Evolutionary conservation across 371 early-diverging fungal species (phyloP).

Genomic region (Haplosporangium sp.): DNA sequence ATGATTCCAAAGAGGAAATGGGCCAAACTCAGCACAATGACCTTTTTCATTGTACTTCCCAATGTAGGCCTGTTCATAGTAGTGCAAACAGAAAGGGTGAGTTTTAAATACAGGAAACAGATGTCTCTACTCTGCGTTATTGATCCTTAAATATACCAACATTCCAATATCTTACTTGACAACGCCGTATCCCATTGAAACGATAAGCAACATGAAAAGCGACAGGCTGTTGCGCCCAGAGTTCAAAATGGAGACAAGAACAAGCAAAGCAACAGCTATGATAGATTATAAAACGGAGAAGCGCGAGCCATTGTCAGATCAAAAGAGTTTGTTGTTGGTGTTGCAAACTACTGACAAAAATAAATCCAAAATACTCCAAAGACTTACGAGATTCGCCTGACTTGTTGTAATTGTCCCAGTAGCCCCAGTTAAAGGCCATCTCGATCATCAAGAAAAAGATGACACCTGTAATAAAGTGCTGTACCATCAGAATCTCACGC

Average conservation of each 20-base stretch:
- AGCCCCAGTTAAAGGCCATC: slow-evolving; percentile 92
- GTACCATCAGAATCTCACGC: slow-evolving; percentile 89
- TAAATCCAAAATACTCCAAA: not conserved
- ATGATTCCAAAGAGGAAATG: slow-evolving; percentile 93
- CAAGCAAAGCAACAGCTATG: slow-evolving; percentile 67
- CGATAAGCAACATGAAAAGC: slow-evolving; percentile 95
- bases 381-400: slow-evolving; percentile 68
- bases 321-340: not conserved
- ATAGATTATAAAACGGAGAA: not conserved
- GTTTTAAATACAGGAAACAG: not conserved
- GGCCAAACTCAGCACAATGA: slow-evolving; percentile 76
- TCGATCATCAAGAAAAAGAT: slow-evolving; percentile 88
- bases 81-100: not conserved
- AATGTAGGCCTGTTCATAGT: slow-evolving; percentile 79
- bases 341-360: not conserved
- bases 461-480: slow-evolving; percentile 86
- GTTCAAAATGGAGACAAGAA: slow-evolving; percentile 81
- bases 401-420: slow-evolving; percentile 82
- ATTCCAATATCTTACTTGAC: slow-evolving; percentile 70
- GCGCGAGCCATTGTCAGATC: not conserved
- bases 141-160: too few species aligned
- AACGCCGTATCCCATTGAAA: slow-evolving; percentile 96
- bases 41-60: slow-evolving; percentile 90
- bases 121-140: not conserved
- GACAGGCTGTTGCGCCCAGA: slow-evolving; percentile 92